Conservation (phyloP, 2,329 filamentous ascomycete species). For the Ceratocystis smalleyi region DNA sequence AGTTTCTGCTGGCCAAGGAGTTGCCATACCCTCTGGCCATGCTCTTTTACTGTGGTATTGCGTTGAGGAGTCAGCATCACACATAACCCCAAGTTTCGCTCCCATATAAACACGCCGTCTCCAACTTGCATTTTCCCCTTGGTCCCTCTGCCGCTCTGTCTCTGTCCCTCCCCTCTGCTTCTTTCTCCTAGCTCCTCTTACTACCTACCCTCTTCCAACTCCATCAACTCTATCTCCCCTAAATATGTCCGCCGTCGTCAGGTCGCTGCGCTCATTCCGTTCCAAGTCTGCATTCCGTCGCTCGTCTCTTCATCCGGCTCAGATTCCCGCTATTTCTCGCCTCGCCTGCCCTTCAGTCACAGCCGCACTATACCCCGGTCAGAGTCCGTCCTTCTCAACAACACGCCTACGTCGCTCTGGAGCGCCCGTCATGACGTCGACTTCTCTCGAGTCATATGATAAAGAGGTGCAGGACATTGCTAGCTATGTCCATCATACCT, state of each 20-base stretch:
- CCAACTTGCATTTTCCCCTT: background rate
- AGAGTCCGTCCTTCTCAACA: slow-evolving; percentile 31
- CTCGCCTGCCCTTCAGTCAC: background rate
- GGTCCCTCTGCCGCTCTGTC: background rate
- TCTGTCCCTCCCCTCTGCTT: too few species aligned
- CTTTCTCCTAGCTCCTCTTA: background rate
- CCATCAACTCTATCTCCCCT: background rate
- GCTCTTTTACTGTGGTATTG: background rate
- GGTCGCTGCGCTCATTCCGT: background rate
- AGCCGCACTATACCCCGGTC: slow-evolving; percentile 12
- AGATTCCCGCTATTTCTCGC: background rate
- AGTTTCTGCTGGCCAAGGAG: background rate
- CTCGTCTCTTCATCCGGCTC: background rate
- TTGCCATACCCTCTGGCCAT: background rate
- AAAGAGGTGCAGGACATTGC: slow-evolving; percentile 92
- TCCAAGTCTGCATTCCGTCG: background rate
- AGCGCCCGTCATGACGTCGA: slow-evolving; percentile 34
- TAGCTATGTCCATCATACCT: slow-evolving; percentile 81
- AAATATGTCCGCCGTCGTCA: slow-evolving; percentile 1
- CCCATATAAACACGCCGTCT: background rate
- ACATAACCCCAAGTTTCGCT: background rate
- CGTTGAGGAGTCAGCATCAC: background rate
- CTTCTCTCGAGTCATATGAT: slow-evolving; percentile 50
- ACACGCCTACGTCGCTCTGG: slow-evolving; percentile 21
- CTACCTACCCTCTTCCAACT: background rate